These are phyloP conservation scores for Chlorociboria aeruginascens DNA, from an alignment of 495 filamentous ascomycete genomes.

Conservation along the genomic window DNA sequence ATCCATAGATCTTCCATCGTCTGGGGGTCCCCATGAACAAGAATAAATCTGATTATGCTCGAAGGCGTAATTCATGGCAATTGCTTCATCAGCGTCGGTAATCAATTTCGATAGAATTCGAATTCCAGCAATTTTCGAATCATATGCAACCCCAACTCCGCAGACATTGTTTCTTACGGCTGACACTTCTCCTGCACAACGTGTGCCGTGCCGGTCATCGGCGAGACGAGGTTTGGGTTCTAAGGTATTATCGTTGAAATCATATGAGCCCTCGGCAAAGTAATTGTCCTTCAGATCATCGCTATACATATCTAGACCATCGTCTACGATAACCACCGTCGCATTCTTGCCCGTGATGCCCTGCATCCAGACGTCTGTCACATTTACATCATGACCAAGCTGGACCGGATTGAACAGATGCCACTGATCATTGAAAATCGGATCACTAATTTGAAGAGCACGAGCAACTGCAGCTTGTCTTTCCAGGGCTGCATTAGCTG, in stretches of 20 bases:
- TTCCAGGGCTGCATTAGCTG: conserved; percentile 31
- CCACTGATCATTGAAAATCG: conserved; percentile 91
- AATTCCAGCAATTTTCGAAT: conserved; percentile 78
- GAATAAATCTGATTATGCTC: conserved; percentile 95
- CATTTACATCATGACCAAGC: conserved; percentile 84
- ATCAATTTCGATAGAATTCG: conserved; percentile 88
- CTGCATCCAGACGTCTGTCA: conserved; percentile 80
- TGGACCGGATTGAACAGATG: conserved; percentile 80
- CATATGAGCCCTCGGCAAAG: conserved; percentile 82
- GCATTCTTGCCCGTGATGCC: conserved; percentile 87
- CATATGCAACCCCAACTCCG: conserved; percentile 87
- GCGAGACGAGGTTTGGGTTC: conserved; percentile 68
- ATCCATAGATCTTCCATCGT: conserved; percentile 90
- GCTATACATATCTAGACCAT: conserved; percentile 95
- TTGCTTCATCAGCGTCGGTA: conserved; percentile 82
- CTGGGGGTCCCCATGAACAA: conserved; percentile 94
- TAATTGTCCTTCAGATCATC: conserved; percentile 86
- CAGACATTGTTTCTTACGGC: conserved; percentile 89
- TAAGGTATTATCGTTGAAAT: conserved; percentile 76
- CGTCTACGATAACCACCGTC: conserved; percentile 88
- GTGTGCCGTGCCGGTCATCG: conserved; percentile 84
- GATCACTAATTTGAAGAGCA: conserved; percentile 65
- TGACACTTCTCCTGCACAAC: conserved; percentile 89
- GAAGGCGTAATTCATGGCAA: conserved; percentile 82
- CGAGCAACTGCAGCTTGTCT: conserved; percentile 48